Base-by-base conservation (phyloP, 345 rosid genomes). In the Cochlearia excelsa region DNA sequence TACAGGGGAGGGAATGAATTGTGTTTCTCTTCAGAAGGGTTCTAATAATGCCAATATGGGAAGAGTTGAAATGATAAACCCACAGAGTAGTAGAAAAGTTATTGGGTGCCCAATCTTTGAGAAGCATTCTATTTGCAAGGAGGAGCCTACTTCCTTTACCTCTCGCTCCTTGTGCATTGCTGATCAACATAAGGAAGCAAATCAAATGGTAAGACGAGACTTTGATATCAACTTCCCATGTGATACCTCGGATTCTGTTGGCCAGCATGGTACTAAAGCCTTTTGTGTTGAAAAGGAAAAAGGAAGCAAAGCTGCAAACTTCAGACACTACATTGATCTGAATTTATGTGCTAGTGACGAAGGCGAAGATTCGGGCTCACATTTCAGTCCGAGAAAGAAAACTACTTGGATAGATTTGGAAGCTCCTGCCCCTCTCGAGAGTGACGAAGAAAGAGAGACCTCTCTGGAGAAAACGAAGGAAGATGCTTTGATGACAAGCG, bases 171-270 rank as follows among this genome's bases (percentile, higher is more conserved):
- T 33, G 35, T 33, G 35, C 5, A 33, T 5, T 33, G 35, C 3
- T 33, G 48, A 56, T 46, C 67, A 41, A 54, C 57, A n/a, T 35
- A 69, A 60, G 57, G 73, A 69, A 54, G 57, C 27, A 44, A 61
- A 61, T 48, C 61, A 54, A 45, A 46, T 41, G 51, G 58, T 69
- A 3, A 69, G 56, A 52, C 62, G 52, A 28, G 68, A 63, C 63
- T 51, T 88, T 46, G 91, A 92, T 75, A 92, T 92, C 48, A 92
- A 92, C 82, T 67, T 84, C 68, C 97, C 98, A 57, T 88, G 78
- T 63, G 90, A 84, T 75, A 68, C 67, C 68, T 71, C 71, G 6
- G 72, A 69, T 79, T 65, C 84, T 50, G 84, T 81, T 34, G 73
- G 49, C 70, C 70, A 72, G 52, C 66, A 30, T 30, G 42, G 26